Percentiles rank a stretch among this genome's conserved stretches.
phyloP scores from a whole-genome alignment of 352 stramenopile species.

The Elongisporangium undulatum region DNA sequence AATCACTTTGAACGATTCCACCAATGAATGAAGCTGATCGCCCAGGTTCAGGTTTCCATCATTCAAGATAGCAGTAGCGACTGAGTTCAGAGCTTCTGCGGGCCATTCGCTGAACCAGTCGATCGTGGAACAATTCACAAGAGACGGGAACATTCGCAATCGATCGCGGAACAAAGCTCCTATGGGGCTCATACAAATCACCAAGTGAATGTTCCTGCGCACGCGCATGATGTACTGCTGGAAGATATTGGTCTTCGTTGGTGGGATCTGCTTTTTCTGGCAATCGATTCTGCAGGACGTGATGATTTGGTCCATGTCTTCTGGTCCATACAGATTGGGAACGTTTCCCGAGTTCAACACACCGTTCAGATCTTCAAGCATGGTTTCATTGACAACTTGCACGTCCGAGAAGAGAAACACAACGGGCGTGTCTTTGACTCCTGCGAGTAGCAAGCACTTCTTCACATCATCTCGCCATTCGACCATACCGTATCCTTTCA shows the following conservation, averaged over 20 bases:
- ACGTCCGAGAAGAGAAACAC: slow-evolving; percentile 95
- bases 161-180: slow-evolving; percentile 89
- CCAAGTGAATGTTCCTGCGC: slow-evolving; percentile 89
- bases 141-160: slow-evolving; percentile 89
- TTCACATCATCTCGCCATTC: slow-evolving; percentile 95
- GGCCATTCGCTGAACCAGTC: slow-evolving; percentile 90
- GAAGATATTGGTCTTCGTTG: slow-evolving; percentile 95
- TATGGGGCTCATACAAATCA: slow-evolving; percentile 92
- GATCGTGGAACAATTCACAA: slow-evolving; percentile 89
- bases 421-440: slow-evolving; percentile 90
- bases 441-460: slow-evolving; percentile 88
- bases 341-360: slow-evolving; percentile 95
- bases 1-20: slow-evolving; percentile 82
- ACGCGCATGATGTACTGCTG: slow-evolving; percentile 92
- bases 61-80: slow-evolving; percentile 51
- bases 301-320: slow-evolving; percentile 92
- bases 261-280: slow-evolving; percentile 85
- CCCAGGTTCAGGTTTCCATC: background rate
- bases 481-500: slow-evolving; percentile 90
- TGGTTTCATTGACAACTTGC: slow-evolving; percentile 93
- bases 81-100: slow-evolving; percentile 73
- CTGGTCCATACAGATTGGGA: slow-evolving; percentile 90
- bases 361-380: slow-evolving; percentile 96
- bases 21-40: slow-evolving; percentile 19
- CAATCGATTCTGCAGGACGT: slow-evolving; percentile 89